These are phyloP conservation scores for Sporobolomyces roseus DNA, from an alignment of 768 basidiomycete genomes.

Conservation along the genomic window DNA sequence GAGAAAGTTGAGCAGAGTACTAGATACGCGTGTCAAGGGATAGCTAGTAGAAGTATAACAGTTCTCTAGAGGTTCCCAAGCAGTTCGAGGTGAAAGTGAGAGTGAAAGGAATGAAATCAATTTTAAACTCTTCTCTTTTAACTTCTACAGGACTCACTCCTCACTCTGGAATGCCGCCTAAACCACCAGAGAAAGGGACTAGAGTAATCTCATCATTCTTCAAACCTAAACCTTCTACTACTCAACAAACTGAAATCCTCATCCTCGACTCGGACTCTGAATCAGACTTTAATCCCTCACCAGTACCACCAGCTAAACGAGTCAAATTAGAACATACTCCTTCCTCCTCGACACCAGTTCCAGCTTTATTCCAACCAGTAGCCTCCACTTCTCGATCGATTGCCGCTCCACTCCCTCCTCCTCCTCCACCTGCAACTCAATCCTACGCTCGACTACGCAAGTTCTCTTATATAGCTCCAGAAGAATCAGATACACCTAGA, in stretches of 20 bases:
- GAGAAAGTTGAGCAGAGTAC: no score
- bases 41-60: background rate
- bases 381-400: background rate
- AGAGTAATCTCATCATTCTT: conserved; percentile 28
- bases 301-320: background rate
- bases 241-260: background rate
- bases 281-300: no score
- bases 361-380: background rate
- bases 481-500: background rate
- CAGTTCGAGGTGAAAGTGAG: background rate
- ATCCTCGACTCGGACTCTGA: conserved; percentile 1
- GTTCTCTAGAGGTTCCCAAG: background rate
- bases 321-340: conserved; percentile 20
- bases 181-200: background rate
- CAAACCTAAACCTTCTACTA: background rate
- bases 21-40: no score
- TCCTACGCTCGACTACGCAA: background rate
- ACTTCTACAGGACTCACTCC: background rate
- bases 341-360: background rate
- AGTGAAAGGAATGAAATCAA: background rate
- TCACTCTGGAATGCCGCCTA: conserved; percentile 9
- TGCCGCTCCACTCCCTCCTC: background rate
- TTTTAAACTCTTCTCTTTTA: background rate
- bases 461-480: conserved; percentile 1
- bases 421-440: background rate